Evolutionary conservation across 352 stramenopile genomes (phyloP).

Genomic region (Peronospora destructor): DNA sequence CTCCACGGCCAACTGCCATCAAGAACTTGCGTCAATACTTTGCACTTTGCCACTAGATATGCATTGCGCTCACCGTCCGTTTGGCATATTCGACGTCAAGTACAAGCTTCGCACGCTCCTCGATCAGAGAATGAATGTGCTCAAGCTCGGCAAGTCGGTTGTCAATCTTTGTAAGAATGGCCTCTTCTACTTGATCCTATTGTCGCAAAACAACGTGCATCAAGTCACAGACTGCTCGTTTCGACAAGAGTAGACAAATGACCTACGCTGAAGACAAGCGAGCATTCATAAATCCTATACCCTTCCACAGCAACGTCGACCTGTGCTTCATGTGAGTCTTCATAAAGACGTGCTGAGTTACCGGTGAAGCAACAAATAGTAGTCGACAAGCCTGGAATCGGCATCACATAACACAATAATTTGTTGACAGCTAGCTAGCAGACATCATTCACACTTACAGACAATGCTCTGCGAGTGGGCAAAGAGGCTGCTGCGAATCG

Average conservation of each 20-base stretch:
- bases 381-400: slow-evolving; percentile 24
- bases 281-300: slow-evolving; percentile 19
- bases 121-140: slow-evolving; percentile 33
- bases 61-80: slow-evolving; percentile 34
- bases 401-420: neutral
- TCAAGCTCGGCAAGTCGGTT: slow-evolving; percentile 33
- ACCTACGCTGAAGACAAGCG: slow-evolving; percentile 24
- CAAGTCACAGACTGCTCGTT: neutral
- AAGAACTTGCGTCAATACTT: neutral
- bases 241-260: neutral
- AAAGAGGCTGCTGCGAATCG: slow-evolving; percentile 35
- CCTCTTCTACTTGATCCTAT: slow-evolving; percentile 38
- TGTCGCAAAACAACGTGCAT: neutral
- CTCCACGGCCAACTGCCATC: slow-evolving; percentile 38
- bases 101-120: slow-evolving; percentile 43
- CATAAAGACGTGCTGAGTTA: slow-evolving; percentile 17
- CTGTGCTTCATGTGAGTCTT: slow-evolving; percentile 7
- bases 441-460: slow-evolving; percentile 23
- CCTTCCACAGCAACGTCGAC: slow-evolving; percentile 11
- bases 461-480: slow-evolving; percentile 44
- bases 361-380: slow-evolving; percentile 25
- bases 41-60: neutral
- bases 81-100: slow-evolving; percentile 70
- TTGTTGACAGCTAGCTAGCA: neutral
- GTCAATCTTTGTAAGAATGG: slow-evolving; percentile 39